A percentile compares a stretch with the other conserved stretches of the same genome.
phyloP scores from a whole-genome alignment of 1,139 yeast genomes.

The Arxiozyma telluris region DNA sequence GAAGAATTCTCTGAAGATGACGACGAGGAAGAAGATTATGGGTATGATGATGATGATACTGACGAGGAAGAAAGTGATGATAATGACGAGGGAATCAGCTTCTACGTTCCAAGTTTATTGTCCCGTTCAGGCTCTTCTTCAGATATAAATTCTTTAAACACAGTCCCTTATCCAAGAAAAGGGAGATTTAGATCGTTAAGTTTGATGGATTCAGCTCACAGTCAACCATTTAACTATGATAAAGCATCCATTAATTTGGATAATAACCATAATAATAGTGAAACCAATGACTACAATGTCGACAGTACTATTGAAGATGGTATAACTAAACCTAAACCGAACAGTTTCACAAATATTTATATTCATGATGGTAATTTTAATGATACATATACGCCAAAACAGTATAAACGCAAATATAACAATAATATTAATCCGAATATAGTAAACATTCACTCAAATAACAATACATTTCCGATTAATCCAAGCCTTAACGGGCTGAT shows the following conservation, averaged over 20 bases:
- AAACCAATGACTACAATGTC: not conserved
- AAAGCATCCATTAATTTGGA: not conserved
- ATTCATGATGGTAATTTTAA: conserved; percentile 30
- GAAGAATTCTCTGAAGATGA: conserved; percentile 11
- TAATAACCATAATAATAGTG: not conserved
- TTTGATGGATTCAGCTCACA: conserved; percentile 26
- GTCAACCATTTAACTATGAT: conserved; percentile 12
- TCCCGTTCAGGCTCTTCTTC: conserved; percentile 23
- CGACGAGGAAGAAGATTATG: conserved; percentile 17
- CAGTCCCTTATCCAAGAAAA: conserved; percentile 5
- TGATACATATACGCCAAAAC: conserved; percentile 6
- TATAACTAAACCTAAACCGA: not conserved
- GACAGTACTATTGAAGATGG: too few species aligned
- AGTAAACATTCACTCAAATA: conserved; percentile 3
- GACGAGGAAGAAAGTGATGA: conserved; percentile 19
- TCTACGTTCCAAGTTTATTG: conserved; percentile 27
- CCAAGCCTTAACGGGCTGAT: conserved; percentile 17
- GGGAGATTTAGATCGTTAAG: conserved; percentile 29
- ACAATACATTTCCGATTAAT: not conserved
- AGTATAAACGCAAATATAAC: not conserved
- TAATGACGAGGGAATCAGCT: conserved; percentile 26
- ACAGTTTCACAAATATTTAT: conserved; percentile 26
- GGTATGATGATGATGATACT: conserved; percentile 19
- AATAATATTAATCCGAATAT: not conserved
- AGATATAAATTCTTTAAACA: conserved; percentile 6